Conservation (phyloP, 495 filamentous ascomycete genomes). For the Chaetomium tenue region DNA sequence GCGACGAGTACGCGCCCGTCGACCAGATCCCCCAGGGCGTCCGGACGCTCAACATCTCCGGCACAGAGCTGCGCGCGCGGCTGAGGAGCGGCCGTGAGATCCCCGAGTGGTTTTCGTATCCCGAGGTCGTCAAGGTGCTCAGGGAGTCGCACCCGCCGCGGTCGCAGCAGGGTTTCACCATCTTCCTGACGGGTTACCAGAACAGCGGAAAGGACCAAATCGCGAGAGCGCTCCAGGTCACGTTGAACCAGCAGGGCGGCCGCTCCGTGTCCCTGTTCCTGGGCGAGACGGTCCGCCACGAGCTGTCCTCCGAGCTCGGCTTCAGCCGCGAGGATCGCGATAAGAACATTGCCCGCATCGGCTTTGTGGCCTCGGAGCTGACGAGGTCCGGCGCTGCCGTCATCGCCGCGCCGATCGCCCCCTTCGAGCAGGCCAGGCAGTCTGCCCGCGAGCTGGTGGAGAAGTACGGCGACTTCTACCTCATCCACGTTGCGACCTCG, state of each 20-base stretch:
- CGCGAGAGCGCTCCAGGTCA: slow-evolving; percentile 92
- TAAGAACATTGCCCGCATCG: slow-evolving; percentile 93
- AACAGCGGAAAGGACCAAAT: slow-evolving; percentile 97
- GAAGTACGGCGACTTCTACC: slow-evolving; percentile 86
- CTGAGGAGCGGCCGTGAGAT: slow-evolving; percentile 89
- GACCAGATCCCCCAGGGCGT: slow-evolving; percentile 81
- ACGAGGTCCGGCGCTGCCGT: slow-evolving; percentile 91
- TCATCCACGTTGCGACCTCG: slow-evolving; percentile 90
- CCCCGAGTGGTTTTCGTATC: slow-evolving; percentile 99
- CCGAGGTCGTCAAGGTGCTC: slow-evolving; percentile 94
- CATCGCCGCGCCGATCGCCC: slow-evolving; percentile 96
- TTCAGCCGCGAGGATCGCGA: slow-evolving; percentile 92
- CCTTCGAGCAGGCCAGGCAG: slow-evolving; percentile 73
- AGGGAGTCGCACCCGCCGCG: slow-evolving; percentile 91
- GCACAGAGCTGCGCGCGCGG: slow-evolving; percentile 88
- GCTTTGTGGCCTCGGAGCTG: slow-evolving; percentile 92
- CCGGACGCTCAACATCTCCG: slow-evolving; percentile 94
- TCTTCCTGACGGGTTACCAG: slow-evolving; percentile 95
- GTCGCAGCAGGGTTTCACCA: slow-evolving; percentile 88
- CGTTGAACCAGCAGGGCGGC: slow-evolving; percentile 96
- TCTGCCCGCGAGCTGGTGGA: slow-evolving; percentile 79
- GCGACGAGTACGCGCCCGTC: slow-evolving; percentile 90
- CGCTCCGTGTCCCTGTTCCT: slow-evolving; percentile 90
- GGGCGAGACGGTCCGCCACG: slow-evolving; percentile 89
- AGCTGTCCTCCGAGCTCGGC: slow-evolving; percentile 91